Percentiles rank a stretch among this genome's conserved stretches.
These are phyloP conservation scores for Pisolithus microcarpus DNA, from an alignment of 768 basidiomycete species.

Conservation along the genomic window DNA sequence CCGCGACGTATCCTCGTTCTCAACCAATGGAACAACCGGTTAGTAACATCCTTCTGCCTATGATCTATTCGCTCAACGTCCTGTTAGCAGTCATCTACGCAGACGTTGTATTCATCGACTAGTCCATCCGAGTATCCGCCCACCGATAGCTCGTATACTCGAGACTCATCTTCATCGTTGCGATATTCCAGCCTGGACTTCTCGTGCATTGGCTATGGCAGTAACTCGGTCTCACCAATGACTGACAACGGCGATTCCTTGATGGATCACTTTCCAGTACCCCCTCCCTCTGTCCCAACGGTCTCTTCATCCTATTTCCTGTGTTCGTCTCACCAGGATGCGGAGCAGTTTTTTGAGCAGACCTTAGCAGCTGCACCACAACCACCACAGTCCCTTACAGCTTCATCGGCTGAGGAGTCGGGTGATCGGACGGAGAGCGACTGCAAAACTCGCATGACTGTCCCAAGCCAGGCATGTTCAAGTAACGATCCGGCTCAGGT, in stretches of 20 bases:
- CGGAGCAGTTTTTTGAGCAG: slow-evolving; percentile 5
- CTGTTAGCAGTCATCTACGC: neutral
- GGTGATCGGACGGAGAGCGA: slow-evolving; percentile 15
- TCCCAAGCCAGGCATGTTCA: slow-evolving; percentile 14
- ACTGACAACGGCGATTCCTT: slow-evolving; percentile 13
- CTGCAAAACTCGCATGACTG: neutral
- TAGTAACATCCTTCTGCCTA: neutral
- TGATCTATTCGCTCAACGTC: neutral
- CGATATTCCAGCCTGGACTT: neutral
- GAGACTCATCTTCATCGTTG: neutral
- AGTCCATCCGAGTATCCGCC: neutral
- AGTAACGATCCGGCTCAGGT: slow-evolving; percentile 8
- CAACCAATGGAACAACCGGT: neutral
- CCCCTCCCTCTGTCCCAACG: slow-evolving; percentile 18
- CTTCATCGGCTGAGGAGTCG: neutral
- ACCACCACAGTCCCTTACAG: neutral
- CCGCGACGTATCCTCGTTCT: neutral
- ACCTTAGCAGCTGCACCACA: neutral
- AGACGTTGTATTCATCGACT: neutral
- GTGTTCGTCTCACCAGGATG: slow-evolving; percentile 10
- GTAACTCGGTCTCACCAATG: neutral
- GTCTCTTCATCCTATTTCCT: slow-evolving; percentile 16
- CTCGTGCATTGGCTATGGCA: neutral
- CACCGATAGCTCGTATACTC: too few relatives aligned
- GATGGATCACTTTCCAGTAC: slow-evolving; percentile 26